Conservation (phyloP, 2,329 filamentous ascomycete genomes). For the Fusarium heterosporum region DNA sequence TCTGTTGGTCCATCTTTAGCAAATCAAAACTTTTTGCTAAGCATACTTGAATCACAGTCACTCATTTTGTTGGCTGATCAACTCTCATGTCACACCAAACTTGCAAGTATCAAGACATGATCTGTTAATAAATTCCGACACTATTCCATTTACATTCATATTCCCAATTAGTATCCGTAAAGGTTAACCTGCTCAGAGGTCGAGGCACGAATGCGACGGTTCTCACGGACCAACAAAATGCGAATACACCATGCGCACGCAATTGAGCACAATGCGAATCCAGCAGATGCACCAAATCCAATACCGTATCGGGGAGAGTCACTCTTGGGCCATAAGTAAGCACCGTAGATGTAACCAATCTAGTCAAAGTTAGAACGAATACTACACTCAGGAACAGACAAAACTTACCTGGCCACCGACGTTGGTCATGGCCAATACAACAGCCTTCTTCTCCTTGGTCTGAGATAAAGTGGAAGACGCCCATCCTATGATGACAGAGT, state of each 20-base stretch:
- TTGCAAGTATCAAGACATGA: too few species aligned
- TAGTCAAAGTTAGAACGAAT: neutral
- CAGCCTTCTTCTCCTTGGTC: slow-evolving; percentile 63
- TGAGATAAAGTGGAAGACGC: slow-evolving; percentile 58
- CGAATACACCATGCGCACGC: slow-evolving; percentile 58
- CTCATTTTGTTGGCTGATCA: neutral
- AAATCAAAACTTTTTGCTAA: neutral
- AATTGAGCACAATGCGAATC: slow-evolving; percentile 54
- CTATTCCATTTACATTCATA: neutral
- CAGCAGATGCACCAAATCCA: slow-evolving; percentile 58
- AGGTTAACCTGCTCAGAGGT: slow-evolving; percentile 52
- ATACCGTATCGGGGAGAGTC: slow-evolving; percentile 60
- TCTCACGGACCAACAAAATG: slow-evolving; percentile 55
- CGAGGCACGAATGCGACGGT: slow-evolving; percentile 54
- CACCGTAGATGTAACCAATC: slow-evolving; percentile 63
- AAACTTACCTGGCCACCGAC: slow-evolving; percentile 54
- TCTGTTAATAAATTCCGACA: neutral
- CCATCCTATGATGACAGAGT: slow-evolving; percentile 61
- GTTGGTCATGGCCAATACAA: slow-evolving; percentile 61
- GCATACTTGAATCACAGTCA: neutral
- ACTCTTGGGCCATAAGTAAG: slow-evolving; percentile 61
- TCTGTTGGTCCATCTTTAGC: neutral
- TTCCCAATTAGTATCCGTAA: slow-evolving; percentile 51
- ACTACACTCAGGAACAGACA: fast-evolving
- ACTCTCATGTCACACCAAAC: neutral